Percentiles rank a stretch among this genome's conserved stretches.
Evolutionary conservation across 1,284 basidiomycete genomes (phyloP).

Genomic region (Rhodotorula sp.): DNA sequence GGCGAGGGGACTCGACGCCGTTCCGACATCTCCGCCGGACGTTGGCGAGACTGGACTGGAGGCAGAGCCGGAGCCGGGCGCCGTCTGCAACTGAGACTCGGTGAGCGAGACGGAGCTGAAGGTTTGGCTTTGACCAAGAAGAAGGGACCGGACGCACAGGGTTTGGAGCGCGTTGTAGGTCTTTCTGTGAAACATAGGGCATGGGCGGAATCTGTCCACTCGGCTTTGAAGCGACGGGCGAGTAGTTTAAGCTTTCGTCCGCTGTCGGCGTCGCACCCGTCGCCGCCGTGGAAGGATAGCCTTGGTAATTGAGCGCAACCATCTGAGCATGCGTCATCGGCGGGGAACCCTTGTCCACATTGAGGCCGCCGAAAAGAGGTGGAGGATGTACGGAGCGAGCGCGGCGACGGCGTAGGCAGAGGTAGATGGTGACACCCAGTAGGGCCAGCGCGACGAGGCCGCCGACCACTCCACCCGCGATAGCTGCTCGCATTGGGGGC

Average conservation of each 20-base stretch:
- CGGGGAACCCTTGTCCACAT: background rate
- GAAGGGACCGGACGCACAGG: background rate
- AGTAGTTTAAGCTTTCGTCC: background rate
- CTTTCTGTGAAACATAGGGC: background rate
- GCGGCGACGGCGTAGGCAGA: slow-evolving; percentile 12
- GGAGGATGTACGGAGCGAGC: background rate
- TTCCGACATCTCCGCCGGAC: background rate
- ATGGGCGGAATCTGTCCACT: background rate
- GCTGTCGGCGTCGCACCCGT: too few species aligned
- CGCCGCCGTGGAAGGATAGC: background rate
- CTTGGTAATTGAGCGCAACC: slow-evolving; percentile 9
- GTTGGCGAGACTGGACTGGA: background rate
- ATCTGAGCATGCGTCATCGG: slow-evolving; percentile 13
- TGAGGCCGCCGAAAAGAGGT: background rate
- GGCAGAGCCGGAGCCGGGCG: background rate
- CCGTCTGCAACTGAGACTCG: too few species aligned
- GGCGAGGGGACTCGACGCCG: background rate
- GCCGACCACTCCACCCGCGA: slow-evolving; percentile 21
- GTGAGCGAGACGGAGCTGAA: background rate
- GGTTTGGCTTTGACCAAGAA: background rate
- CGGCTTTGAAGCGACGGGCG: background rate
- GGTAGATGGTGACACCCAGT: background rate
- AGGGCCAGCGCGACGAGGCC: slow-evolving; percentile 2
- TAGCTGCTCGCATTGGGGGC: background rate
- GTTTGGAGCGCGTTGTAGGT: background rate